Conservation (phyloP, 352 stramenopile species). For the Salisapilia sapeloensis region DNA sequence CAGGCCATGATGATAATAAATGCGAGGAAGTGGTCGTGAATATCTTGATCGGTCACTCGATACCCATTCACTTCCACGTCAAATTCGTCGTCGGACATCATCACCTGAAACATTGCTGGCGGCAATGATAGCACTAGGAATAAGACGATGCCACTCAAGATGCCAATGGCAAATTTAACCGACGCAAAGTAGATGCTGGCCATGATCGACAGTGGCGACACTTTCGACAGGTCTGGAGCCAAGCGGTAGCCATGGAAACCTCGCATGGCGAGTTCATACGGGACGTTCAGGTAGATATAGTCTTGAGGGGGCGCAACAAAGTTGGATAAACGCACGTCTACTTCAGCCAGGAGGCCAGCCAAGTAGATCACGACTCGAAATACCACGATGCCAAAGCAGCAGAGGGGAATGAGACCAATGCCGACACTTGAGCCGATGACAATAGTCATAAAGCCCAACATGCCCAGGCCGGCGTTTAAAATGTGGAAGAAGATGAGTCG, state of each 20-base stretch:
- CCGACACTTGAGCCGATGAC: conserved; percentile 15
- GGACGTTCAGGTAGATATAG: conserved; percentile 24
- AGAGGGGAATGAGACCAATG: conserved; percentile 30
- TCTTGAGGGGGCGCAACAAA: conserved; percentile 22
- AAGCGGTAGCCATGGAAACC: conserved; percentile 25
- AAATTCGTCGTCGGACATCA: conserved; percentile 5
- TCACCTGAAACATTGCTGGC: conserved; percentile 5
- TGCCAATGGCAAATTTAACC: conserved; percentile 41
- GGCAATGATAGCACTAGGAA: conserved; percentile 14
- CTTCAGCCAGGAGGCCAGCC: conserved; percentile 22
- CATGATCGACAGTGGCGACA: conserved; percentile 42
- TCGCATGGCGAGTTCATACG: conserved; percentile 10
- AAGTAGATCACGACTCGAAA: conserved; percentile 27
- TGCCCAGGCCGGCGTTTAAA: conserved; percentile 36
- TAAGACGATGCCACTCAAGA: conserved; percentile 19
- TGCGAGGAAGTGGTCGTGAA: conserved; percentile 14
- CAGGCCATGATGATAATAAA: conserved; percentile 23
- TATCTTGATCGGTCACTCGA: conserved; percentile 6
- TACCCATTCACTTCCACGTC: conserved; percentile 9
- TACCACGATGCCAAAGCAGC: conserved; percentile 42
- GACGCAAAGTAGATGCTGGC: conserved; percentile 42
- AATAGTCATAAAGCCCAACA: conserved; percentile 24
- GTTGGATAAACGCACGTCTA: conserved; percentile 54
- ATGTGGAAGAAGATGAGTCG: conserved; percentile 32
- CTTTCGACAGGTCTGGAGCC: conserved; percentile 21